Evolutionary conservation across 2,329 filamentous ascomycete genomes (phyloP).

Genomic region (Cladophialophora carrionii): DNA sequence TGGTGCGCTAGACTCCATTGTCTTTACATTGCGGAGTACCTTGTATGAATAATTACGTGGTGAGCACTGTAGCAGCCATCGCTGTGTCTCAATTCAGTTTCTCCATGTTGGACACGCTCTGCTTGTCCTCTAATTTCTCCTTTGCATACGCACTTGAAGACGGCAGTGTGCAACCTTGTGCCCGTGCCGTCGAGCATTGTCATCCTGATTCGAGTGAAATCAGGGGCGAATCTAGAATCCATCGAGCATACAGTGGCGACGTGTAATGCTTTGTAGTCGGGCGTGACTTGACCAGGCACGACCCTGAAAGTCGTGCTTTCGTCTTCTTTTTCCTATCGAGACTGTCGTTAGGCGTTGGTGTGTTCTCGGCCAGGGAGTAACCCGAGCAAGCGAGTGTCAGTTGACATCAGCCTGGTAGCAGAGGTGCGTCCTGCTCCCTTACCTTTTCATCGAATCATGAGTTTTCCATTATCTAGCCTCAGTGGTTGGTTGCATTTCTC

Average conservation of each 20-base stretch:
- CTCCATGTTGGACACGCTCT: background rate
- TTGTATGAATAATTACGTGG: background rate
- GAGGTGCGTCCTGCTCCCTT: background rate
- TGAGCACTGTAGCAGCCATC: background rate
- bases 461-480: background rate
- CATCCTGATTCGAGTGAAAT: background rate
- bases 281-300: background rate
- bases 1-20: background rate
- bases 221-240: too few species aligned
- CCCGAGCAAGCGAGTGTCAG: background rate
- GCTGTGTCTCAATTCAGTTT: background rate
- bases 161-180: background rate
- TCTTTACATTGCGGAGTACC: background rate
- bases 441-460: background rate
- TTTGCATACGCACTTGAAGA: background rate
- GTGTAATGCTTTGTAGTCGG: background rate
- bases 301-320: too few species aligned
- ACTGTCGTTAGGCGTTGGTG: background rate
- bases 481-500: background rate
- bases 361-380: background rate
- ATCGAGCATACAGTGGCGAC: background rate
- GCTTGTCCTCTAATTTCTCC: background rate
- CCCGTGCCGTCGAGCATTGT: too few species aligned
- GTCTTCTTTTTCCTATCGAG: background rate
- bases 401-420: background rate